These are phyloP conservation scores for Clarireedia monteithiana DNA, from an alignment of 2,329 filamentous ascomycete genomes.

Conservation along the genomic window DNA sequence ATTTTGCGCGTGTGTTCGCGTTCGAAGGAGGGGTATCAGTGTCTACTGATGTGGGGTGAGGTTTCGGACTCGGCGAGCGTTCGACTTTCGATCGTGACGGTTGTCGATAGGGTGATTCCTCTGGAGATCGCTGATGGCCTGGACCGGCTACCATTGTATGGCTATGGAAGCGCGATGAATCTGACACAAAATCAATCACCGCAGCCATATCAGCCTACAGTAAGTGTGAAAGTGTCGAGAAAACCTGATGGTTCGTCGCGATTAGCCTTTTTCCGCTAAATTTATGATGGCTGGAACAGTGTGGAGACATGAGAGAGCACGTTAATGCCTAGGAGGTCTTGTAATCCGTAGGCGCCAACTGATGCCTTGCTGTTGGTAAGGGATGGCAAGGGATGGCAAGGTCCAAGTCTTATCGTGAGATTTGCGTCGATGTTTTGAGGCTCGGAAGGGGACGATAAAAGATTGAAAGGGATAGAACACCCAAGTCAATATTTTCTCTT, in stretches of 20 bases:
- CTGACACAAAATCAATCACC: conserved; percentile 66
- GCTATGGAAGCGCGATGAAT: conserved; percentile 55
- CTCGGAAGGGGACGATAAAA: conserved; percentile 1
- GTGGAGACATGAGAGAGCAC: background rate
- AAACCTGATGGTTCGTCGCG: conserved; percentile 16
- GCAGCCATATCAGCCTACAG: conserved; percentile 46
- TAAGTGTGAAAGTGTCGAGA: conserved; percentile 12
- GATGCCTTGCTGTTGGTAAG: conserved; percentile 1
- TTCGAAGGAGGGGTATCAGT: conserved; percentile 21
- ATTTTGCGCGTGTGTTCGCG: conserved; percentile 13
- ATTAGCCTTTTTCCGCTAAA: conserved; percentile 17
- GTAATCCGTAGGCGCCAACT: background rate
- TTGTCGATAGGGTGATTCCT: conserved; percentile 33
- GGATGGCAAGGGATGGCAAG: background rate
- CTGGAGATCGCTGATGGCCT: conserved; percentile 35
- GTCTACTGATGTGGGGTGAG: conserved; percentile 15
- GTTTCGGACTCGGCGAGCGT: conserved; percentile 23
- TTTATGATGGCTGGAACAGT: background rate
- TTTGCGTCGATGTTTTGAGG: conserved; percentile 10
- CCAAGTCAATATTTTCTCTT: too few species aligned
- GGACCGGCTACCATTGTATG: conserved; percentile 53
- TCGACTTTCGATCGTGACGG: conserved; percentile 21
- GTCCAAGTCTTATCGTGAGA: conserved; percentile 5
- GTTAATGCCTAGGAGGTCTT: background rate
- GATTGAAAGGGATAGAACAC: background rate